Conservation (phyloP, 441 rosid genomes). For the Jatropha podagrica region DNA sequence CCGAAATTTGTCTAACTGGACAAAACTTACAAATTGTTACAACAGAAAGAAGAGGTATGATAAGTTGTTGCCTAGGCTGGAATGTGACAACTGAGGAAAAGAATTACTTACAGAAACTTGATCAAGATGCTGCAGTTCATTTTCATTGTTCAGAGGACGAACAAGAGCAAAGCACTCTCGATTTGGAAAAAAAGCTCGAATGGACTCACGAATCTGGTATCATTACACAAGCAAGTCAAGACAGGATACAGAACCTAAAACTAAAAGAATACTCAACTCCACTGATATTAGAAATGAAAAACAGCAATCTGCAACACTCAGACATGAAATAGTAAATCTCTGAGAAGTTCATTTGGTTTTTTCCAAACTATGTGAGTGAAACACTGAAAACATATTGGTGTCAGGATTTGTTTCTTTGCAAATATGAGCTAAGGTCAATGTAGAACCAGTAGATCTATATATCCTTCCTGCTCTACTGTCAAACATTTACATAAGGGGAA, state of each 20-base stretch:
- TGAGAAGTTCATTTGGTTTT: not conserved
- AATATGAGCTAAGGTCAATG: not conserved
- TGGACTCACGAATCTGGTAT: slow-evolving; percentile 65
- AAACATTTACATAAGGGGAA: not conserved
- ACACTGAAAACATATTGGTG: not conserved
- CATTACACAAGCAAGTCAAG: slow-evolving; percentile 3
- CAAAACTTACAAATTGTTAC: slow-evolving; percentile 8
- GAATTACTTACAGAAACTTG: slow-evolving; percentile 56
- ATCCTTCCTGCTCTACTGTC: not conserved
- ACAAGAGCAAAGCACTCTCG: slow-evolving; percentile 85
- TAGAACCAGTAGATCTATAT: not conserved
- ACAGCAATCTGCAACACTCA: not conserved
- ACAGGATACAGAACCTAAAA: not conserved
- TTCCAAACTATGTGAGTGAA: not conserved
- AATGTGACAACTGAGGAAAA: not conserved
- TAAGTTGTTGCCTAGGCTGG: not conserved
- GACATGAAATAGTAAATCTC: not conserved
- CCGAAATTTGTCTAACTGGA: slow-evolving; percentile 65
- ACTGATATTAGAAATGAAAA: not conserved
- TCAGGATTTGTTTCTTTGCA: not conserved
- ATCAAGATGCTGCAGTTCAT: slow-evolving; percentile 81
- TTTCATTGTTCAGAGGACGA: slow-evolving; percentile 82
- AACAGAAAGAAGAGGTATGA: slow-evolving; percentile 1
- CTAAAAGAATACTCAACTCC: not conserved
- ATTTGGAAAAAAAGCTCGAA: slow-evolving; percentile 83